phyloP scores from a whole-genome alignment of 495 filamentous ascomycete species.

The Tuber calosporum region DNA sequence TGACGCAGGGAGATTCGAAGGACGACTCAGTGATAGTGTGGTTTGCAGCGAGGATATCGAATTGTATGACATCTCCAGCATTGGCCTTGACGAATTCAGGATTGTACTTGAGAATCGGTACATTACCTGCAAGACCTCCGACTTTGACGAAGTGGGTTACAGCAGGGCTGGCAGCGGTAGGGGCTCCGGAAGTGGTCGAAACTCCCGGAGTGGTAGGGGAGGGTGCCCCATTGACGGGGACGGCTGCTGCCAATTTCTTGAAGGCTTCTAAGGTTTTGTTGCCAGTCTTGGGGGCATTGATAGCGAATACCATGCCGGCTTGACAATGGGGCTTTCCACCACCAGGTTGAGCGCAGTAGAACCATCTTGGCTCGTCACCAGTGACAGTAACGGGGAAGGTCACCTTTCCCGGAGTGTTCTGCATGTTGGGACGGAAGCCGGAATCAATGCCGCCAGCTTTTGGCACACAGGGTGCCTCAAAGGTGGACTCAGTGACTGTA shows the following conservation, averaged over 20 bases:
- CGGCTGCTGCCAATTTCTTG: conserved; percentile 8
- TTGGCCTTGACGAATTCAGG: conserved; percentile 51
- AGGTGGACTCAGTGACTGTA: conserved; percentile 62
- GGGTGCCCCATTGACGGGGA: not conserved
- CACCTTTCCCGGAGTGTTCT: conserved; percentile 36
- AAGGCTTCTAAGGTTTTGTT: conserved; percentile 26
- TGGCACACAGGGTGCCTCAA: conserved; percentile 54
- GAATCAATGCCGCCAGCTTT: conserved; percentile 51
- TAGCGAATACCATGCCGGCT: conserved; percentile 30
- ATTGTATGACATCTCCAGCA: conserved; percentile 59
- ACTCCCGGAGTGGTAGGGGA: not conserved
- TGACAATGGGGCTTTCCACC: conserved; percentile 45
- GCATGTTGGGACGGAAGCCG: conserved; percentile 45
- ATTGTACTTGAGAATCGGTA: conserved; percentile 49
- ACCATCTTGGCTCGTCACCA: conserved; percentile 53
- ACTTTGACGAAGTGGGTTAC: conserved; percentile 44
- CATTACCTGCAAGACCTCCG: conserved; percentile 46
- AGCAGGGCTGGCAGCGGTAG: not conserved
- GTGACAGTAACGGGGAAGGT: conserved; percentile 47
- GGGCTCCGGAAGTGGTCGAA: not conserved
- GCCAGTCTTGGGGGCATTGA: conserved; percentile 15
- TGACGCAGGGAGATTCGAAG: conserved; percentile 56
- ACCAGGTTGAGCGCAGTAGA: conserved; percentile 50
- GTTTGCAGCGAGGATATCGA: conserved; percentile 59
- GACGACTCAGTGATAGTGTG: conserved; percentile 65